Evolutionary conservation across 2,329 filamentous ascomycete species (phyloP).

Genomic region (Hymenoscyphus occultus): DNA sequence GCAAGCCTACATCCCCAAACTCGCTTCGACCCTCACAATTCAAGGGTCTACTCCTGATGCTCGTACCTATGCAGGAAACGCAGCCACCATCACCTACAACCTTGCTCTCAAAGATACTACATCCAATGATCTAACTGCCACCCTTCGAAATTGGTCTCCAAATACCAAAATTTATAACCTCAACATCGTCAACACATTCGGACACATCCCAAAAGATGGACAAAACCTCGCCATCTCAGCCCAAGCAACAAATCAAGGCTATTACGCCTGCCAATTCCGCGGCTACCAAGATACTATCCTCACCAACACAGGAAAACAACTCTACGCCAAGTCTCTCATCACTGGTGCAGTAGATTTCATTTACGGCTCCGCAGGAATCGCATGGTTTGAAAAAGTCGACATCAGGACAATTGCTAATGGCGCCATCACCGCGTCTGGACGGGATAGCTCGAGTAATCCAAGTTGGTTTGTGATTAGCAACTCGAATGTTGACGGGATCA

Average conservation of each 20-base stretch:
- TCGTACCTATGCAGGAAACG: conserved; percentile 46
- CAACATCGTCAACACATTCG: conserved; percentile 42
- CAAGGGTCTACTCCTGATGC: conserved; percentile 51
- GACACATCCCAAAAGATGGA: conserved; percentile 39
- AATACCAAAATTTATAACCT: conserved; percentile 58
- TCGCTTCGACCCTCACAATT: conserved; percentile 49
- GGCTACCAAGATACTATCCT: conserved; percentile 57
- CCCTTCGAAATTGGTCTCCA: conserved; percentile 36
- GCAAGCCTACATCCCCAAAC: conserved; percentile 51
- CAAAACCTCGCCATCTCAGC: conserved; percentile 54
- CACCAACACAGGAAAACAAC: conserved; percentile 48
- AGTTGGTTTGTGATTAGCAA: conserved; percentile 56
- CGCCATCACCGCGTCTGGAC: conserved; percentile 47
- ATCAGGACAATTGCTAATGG: conserved; percentile 46
- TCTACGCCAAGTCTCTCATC: conserved; percentile 56
- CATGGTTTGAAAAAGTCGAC: conserved; percentile 48
- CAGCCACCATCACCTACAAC: conserved; percentile 44
- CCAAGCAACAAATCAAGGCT: conserved; percentile 50
- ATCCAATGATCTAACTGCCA: conserved; percentile 42
- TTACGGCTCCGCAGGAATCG: conserved; percentile 50
- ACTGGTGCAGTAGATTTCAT: conserved; percentile 58
- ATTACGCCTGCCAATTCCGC: conserved; percentile 53
- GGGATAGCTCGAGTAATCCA: conserved; percentile 36
- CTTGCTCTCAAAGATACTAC: conserved; percentile 41
- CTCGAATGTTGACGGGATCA: conserved; percentile 44